Conservation (phyloP, 208 protist genomes). For the Histomonas meleagridis region DNA sequence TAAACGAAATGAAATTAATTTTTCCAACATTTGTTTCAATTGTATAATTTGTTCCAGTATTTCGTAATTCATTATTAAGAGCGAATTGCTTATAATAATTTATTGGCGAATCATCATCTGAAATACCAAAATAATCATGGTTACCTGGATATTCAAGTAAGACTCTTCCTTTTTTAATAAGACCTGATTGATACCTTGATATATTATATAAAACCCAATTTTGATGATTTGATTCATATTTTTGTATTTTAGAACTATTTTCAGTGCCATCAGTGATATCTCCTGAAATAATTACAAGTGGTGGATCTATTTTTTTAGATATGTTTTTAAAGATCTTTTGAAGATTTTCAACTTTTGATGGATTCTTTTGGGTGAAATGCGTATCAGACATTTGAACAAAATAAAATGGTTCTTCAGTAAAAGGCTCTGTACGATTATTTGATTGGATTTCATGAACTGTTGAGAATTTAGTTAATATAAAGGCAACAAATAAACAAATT, state of each 20-base stretch:
- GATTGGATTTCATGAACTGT: no score
- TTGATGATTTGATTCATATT: background rate
- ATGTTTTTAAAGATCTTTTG: background rate
- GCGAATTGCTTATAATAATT: background rate
- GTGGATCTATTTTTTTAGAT: background rate
- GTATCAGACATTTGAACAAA: background rate
- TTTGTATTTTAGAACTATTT: background rate
- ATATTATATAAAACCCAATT: background rate
- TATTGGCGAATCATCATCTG: background rate
- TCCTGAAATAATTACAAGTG: background rate
- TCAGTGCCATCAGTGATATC: background rate
- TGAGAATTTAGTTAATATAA: no score
- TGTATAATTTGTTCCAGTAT: no score
- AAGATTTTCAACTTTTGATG: background rate
- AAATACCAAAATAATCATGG: background rate
- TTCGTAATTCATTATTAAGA: no score
- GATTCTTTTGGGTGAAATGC: background rate
- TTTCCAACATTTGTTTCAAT: no score
- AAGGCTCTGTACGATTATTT: background rate
- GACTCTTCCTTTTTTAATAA: background rate
- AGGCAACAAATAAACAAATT: no score
- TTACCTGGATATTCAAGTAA: background rate
- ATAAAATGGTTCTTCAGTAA: background rate
- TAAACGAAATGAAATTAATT: background rate
- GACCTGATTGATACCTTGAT: background rate